Conservation (phyloP, 495 filamentous ascomycete genomes). For the Penicillium lividum region DNA sequence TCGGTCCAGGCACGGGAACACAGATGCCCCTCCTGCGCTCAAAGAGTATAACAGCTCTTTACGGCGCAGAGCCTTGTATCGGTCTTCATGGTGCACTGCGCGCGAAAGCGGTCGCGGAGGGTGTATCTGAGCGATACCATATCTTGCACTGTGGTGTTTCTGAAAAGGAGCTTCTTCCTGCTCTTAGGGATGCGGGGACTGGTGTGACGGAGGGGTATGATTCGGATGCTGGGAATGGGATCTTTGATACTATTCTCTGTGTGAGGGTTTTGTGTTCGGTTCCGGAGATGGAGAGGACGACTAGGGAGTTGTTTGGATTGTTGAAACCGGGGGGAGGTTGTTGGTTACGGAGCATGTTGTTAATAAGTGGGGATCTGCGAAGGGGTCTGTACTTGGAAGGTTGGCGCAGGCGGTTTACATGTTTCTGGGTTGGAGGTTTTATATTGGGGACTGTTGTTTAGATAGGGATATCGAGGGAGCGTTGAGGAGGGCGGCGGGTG, state of each 20-base stretch:
- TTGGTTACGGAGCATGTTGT: slow-evolving; percentile 74
- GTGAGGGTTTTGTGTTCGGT: slow-evolving; percentile 74
- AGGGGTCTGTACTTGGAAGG: slow-evolving; percentile 54
- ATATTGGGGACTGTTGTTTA: slow-evolving; percentile 62
- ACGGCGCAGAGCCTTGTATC: slow-evolving; percentile 67
- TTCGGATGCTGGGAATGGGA: slow-evolving; percentile 25
- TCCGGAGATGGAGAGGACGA: slow-evolving; percentile 59
- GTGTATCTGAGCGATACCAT: slow-evolving; percentile 61
- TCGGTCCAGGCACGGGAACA: slow-evolving; percentile 52
- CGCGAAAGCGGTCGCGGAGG: slow-evolving; percentile 44
- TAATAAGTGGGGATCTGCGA: slow-evolving; percentile 44
- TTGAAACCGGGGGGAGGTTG: slow-evolving; percentile 68
- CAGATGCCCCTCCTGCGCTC: slow-evolving; percentile 48
- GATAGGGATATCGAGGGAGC: slow-evolving; percentile 55
- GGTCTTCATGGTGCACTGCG: slow-evolving; percentile 55
- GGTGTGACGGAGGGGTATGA: slow-evolving; percentile 16
- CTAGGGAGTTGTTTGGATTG: slow-evolving; percentile 58
- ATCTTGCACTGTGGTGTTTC: slow-evolving; percentile 64
- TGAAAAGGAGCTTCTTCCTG: slow-evolving; percentile 42
- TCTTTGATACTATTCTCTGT: slow-evolving; percentile 68
- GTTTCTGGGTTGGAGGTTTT: slow-evolving; percentile 41
- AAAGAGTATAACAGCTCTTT: slow-evolving; percentile 55
- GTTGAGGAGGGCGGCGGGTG: slow-evolving; percentile 45
- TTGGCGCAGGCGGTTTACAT: slow-evolving; percentile 34
- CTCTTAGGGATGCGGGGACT: slow-evolving; percentile 45